Evolutionary conservation across 2,329 filamentous ascomycete species (phyloP).

Genomic region (Pseudogymnoascus sp.): DNA sequence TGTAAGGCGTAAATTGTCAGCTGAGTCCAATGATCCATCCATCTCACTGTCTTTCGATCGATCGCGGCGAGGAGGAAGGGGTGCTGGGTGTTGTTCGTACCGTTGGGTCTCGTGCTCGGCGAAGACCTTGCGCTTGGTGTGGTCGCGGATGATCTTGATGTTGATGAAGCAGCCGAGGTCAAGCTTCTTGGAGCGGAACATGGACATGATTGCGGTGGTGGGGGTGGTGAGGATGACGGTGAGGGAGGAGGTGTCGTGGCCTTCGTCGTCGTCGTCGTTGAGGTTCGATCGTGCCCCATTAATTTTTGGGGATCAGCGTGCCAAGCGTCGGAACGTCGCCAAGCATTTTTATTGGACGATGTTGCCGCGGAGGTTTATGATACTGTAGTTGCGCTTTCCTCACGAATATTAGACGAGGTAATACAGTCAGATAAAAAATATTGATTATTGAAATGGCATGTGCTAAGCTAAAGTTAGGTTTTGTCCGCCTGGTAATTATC

Average conservation of each 20-base stretch:
- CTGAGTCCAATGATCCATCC: background rate
- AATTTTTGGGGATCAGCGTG: conserved; percentile 2
- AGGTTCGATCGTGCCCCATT: background rate
- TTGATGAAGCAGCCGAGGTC: conserved; percentile 86
- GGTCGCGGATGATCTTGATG: conserved; percentile 79
- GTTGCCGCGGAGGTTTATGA: background rate
- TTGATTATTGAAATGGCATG: background rate
- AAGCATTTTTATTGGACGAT: background rate
- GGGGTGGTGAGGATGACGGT: background rate
- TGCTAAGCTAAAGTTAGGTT: background rate
- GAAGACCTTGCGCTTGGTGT: conserved; percentile 93
- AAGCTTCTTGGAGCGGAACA: conserved; percentile 84
- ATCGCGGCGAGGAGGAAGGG: background rate
- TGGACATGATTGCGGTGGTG: conserved; percentile 53
- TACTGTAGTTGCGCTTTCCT: background rate
- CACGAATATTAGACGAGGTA: background rate
- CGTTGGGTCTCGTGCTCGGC: conserved; percentile 80
- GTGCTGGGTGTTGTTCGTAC: conserved; percentile 33
- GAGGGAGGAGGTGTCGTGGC: conserved; percentile 3
- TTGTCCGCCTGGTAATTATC: too few species aligned
- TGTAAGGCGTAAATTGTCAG: conserved; percentile 31
- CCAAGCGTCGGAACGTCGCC: background rate
- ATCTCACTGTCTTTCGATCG: background rate
- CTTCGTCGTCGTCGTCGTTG: background rate
- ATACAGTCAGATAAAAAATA: background rate